Percentiles rank a stretch among this genome's conserved stretches.
Evolutionary conservation across 306 rosid genomes (phyloP).

Genomic region (Canavalia ensiformis): DNA sequence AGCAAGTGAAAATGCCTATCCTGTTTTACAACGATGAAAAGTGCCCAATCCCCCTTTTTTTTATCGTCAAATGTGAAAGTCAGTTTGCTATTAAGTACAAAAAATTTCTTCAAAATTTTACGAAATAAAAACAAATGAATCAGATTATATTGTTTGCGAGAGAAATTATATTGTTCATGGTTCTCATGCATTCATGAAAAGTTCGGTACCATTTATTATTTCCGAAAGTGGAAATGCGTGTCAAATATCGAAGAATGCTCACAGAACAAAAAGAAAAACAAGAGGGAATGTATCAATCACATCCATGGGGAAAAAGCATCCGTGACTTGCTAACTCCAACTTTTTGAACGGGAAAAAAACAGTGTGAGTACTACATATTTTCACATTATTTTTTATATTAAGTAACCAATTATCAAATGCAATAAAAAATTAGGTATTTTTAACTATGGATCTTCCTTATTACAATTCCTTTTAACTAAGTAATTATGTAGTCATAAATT

Average conservation of each 20-base stretch:
- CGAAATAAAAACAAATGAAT: no score
- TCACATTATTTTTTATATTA: background rate
- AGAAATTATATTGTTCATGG: background rate
- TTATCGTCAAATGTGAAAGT: conserved; percentile 5
- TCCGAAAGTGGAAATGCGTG: background rate
- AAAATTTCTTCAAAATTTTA: no score
- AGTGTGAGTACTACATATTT: no score
- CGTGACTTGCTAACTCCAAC: background rate
- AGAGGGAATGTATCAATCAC: background rate
- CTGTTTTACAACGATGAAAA: background rate
- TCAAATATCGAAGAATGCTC: conserved; percentile 8
- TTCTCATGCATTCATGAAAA: background rate
- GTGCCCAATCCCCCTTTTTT: background rate
- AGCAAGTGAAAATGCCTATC: background rate
- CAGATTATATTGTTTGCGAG: background rate
- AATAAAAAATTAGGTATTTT: no score
- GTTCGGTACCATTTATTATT: background rate
- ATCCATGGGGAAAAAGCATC: background rate
- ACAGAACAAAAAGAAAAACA: background rate
- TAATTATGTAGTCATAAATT: background rate
- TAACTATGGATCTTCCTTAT: background rate
- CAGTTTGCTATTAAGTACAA: no score
- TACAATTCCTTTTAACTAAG: background rate
- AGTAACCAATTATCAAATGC: no score
- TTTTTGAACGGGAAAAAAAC: background rate